Base-by-base conservation (phyloP, 352 stramenopile species). In the Globisporangium mamillatum region DNA sequence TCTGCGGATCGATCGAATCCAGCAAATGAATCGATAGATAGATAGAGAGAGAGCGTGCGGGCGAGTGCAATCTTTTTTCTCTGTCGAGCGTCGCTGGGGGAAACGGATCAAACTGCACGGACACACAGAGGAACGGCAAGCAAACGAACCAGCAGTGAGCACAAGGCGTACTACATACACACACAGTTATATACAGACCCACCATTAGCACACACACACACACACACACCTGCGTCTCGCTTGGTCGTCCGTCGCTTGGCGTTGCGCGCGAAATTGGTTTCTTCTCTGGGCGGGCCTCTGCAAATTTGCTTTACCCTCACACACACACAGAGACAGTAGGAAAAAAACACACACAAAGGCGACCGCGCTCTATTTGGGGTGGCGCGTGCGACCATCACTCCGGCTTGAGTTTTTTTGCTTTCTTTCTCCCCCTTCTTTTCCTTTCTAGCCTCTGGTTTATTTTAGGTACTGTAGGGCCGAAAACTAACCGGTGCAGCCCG, bases 251-350 rank as follows among this genome's bases (percentile, higher is more conserved):
- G 52, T 56, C 52, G n/a, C 29, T 14, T 9, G 12, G 55, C 1
- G 27, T 60, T 20, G 29, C 55, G 55, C 55, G 55, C 55, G 55
- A 61, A 61, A 61, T 61, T 61, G 55, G 55, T 61, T 61, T 61
- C 55, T 61, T 61, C 44, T 48, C 41, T 32, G n/a, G 29, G 3
- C 27, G 29, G 55, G 27, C 18, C 29, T 48, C 14, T 36, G 34
- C 54, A 25, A n/a, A 32, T 50, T 55, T 22, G 22, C 52, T 38
- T 46, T 46, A 46, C 38, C 38, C 38, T 16, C 38, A 38, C 53
- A 44, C 29, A 25, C 20, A 55, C 50, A 56, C 20, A 60, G 16
- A 44, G 27, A 34, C 55, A 34, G 25, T 7, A 44, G 29, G 44
- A n/a, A 44, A 44, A 60, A 10, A 41, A 41, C 54, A 4, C 24